Conservation (phyloP, 495 filamentous ascomycete genomes). For the Aspergillus funiculosus region DNA sequence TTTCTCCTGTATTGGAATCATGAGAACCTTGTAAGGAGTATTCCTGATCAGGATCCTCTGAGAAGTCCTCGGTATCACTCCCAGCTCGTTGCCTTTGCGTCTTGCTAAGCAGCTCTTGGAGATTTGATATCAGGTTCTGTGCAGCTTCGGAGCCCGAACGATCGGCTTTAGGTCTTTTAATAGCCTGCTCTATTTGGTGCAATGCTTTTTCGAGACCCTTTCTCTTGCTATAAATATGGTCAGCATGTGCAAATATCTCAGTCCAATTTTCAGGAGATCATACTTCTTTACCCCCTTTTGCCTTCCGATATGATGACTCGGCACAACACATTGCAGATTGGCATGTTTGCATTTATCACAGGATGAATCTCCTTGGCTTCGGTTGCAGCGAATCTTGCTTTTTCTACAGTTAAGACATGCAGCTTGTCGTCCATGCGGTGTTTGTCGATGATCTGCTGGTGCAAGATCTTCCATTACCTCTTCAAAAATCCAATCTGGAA, state of each 20-base stretch:
- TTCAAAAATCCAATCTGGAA: too few species aligned
- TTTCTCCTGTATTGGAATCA: conserved; percentile 36
- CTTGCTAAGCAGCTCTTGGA: conserved; percentile 51
- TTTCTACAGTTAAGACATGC: conserved; percentile 63
- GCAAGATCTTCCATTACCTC: conserved; percentile 15
- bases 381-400: conserved; percentile 63
- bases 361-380: conserved; percentile 39
- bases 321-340: conserved; percentile 55
- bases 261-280: conserved; percentile 17
- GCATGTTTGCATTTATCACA: conserved; percentile 60
- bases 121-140: conserved; percentile 47
- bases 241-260: not conserved
- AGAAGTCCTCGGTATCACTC: conserved; percentile 25
- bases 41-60: conserved; percentile 24
- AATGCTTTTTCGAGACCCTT: conserved; percentile 68
- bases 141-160: conserved; percentile 44
- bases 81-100: conserved; percentile 35
- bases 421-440: conserved; percentile 42
- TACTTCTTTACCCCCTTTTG: conserved; percentile 73
- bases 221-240: conserved; percentile 52
- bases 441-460: not conserved
- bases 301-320: conserved; percentile 62
- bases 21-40: conserved; percentile 25
- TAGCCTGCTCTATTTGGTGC: conserved; percentile 65
- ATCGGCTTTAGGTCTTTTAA: conserved; percentile 54